These are phyloP conservation scores for Mortierella sp. DNA, from an alignment of 371 early-diverging fungal species.

Conservation along the genomic window DNA sequence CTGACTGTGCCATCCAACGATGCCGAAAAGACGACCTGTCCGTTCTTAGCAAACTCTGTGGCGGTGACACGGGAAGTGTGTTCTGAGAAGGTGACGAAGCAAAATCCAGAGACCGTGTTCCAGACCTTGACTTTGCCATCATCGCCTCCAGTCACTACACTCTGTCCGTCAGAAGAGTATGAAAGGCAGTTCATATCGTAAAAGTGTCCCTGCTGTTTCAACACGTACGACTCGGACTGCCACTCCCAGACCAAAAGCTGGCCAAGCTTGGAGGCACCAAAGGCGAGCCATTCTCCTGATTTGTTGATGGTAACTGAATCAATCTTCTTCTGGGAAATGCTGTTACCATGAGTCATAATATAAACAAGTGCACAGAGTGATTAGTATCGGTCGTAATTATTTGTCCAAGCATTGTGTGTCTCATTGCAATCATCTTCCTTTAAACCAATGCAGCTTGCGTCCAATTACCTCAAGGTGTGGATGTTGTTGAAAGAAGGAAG, in stretches of 20 bases:
- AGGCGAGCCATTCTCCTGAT: conserved; percentile 98
- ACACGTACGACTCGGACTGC: conserved; percentile 97
- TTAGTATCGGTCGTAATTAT: background rate
- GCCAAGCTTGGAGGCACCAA: conserved; percentile 92
- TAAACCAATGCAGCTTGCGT: background rate
- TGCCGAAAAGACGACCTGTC: conserved; percentile 94
- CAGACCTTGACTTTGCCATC: conserved; percentile 98
- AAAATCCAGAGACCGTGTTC: conserved; percentile 96
- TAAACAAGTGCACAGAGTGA: background rate
- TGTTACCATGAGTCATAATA: conserved; percentile 27
- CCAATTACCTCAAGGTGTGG: conserved; percentile 84
- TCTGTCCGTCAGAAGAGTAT: conserved; percentile 96
- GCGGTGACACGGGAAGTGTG: conserved; percentile 89
- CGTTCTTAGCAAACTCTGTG: conserved; percentile 92
- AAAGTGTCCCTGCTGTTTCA: conserved; percentile 98
- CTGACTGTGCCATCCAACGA: conserved; percentile 98
- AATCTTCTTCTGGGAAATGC: conserved; percentile 95
- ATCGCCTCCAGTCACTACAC: conserved; percentile 95
- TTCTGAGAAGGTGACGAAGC: conserved; percentile 97
- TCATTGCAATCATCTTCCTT: background rate
- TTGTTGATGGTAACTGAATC: conserved; percentile 89
- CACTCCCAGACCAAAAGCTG: conserved; percentile 99
- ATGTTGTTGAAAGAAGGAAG: conserved; percentile 91
- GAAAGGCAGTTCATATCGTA: conserved; percentile 92
- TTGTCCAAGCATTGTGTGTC: too few relatives aligned